These are phyloP conservation scores for Penicillium hordei DNA, from an alignment of 2,329 filamentous ascomycete genomes.

Conservation along the genomic window DNA sequence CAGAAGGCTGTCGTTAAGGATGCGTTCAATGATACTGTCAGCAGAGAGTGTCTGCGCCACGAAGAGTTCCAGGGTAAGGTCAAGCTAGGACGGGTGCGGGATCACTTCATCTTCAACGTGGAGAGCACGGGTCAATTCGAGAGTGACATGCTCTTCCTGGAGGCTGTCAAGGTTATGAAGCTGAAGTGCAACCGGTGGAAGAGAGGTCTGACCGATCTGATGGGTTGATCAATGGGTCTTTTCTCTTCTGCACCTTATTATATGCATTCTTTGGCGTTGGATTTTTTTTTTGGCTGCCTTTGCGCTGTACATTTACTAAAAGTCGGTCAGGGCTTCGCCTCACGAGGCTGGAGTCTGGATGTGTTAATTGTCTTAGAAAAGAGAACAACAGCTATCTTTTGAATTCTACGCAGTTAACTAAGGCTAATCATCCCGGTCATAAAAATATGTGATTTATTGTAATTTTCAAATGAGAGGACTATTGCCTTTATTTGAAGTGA, in stretches of 20 bases:
- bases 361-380: constrained; percentile 29
- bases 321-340: constrained; percentile 33
- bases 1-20: constrained; percentile 83
- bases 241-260: constrained; percentile 19
- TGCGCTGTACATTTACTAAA: constrained; percentile 38
- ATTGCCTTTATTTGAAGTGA: constrained; percentile 41
- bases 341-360: constrained; percentile 36
- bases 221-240: constrained; percentile 31
- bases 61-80: constrained; percentile 94
- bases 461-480: background rate
- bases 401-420: constrained; percentile 18
- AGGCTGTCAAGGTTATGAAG: constrained; percentile 81
- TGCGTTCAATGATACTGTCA: constrained; percentile 92
- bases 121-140: constrained; percentile 96
- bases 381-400: constrained; percentile 25
- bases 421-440: constrained; percentile 12
- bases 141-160: constrained; percentile 89
- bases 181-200: constrained; percentile 66
- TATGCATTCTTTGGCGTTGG: constrained; percentile 45
- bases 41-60: constrained; percentile 86
- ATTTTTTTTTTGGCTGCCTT: constrained; percentile 31
- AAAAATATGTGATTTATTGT: constrained; percentile 7
- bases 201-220: constrained; percentile 45
- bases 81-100: constrained; percentile 80
- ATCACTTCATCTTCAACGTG: constrained; percentile 96